phyloP scores from a whole-genome alignment of 495 filamentous ascomycete species.

The Rusavskia elegans region DNA sequence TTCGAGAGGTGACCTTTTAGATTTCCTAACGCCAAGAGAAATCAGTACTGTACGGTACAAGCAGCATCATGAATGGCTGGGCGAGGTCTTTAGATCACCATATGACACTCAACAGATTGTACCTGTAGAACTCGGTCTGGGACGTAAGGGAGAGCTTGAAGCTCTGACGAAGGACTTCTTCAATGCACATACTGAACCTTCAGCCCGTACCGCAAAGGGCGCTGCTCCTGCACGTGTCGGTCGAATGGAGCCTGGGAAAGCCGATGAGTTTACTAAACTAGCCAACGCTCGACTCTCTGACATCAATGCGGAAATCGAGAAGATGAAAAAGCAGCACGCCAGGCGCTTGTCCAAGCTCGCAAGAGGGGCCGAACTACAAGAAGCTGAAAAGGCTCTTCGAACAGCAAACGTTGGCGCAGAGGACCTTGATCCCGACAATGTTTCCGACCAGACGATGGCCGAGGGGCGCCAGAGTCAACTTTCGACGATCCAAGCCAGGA shows the following conservation, averaged over 20 bases:
- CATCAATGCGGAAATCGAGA: conserved; percentile 62
- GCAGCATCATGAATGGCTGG: conserved; percentile 98
- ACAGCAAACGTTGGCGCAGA: not conserved
- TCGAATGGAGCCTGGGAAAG: conserved; percentile 48
- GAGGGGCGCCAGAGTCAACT: conserved; percentile 13
- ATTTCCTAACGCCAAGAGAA: conserved; percentile 73
- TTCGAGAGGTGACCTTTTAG: conserved; percentile 70
- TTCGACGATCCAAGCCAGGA: conserved; percentile 42
- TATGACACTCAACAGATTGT: conserved; percentile 69
- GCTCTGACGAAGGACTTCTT: conserved; percentile 66
- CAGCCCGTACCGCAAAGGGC: conserved; percentile 17
- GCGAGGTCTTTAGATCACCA: conserved; percentile 82
- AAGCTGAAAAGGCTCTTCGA: conserved; percentile 43
- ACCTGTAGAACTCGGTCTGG: conserved; percentile 75
- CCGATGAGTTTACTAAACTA: conserved; percentile 62
- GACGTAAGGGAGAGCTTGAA: conserved; percentile 72
- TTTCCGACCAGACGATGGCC: not conserved
- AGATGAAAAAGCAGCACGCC: conserved; percentile 63
- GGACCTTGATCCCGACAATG: conserved; percentile 4
- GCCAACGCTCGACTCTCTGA: conserved; percentile 47
- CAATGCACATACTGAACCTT: conserved; percentile 35
- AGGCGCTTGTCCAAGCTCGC: conserved; percentile 58
- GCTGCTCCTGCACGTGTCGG: conserved; percentile 33
- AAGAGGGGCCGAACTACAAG: conserved; percentile 43
- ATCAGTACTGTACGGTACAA: conserved; percentile 70